These are phyloP conservation scores for Petrea volubilis DNA, from an alignment of 257 asterid species.

Conservation along the genomic window DNA sequence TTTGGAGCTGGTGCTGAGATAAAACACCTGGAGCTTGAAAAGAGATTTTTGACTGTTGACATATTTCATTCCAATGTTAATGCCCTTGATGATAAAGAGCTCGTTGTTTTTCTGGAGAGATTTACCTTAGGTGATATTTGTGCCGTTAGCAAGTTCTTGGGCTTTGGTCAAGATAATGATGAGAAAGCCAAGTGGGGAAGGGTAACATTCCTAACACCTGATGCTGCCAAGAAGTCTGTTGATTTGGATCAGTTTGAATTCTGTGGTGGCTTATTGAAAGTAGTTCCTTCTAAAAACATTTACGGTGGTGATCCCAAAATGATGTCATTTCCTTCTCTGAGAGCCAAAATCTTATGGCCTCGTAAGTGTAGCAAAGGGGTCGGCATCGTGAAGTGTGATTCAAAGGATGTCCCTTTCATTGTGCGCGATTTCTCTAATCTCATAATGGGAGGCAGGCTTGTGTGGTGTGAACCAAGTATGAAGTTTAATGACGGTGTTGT, in stretches of 20 bases:
- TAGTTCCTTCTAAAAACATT: constrained; percentile 54
- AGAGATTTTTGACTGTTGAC: constrained; percentile 76
- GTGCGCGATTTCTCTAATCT: constrained; percentile 52
- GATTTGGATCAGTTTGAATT: constrained; percentile 42
- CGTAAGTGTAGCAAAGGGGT: constrained; percentile 84
- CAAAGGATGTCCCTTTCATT: constrained; percentile 53
- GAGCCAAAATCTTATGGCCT: constrained; percentile 85
- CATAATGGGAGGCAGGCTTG: constrained; percentile 42
- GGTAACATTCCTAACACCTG: constrained; percentile 81
- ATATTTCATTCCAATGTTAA: constrained; percentile 48
- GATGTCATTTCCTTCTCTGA: constrained; percentile 51
- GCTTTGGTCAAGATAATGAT: constrained; percentile 40
- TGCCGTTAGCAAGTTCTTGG: constrained; percentile 48
- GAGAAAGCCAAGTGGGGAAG: constrained; percentile 81
- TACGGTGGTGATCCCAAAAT: constrained; percentile 49
- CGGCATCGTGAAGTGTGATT: constrained; percentile 65
- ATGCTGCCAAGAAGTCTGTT: constrained; percentile 68
- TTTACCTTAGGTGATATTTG: constrained; percentile 57
- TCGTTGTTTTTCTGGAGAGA: constrained; percentile 66
- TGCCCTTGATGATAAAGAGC: constrained; percentile 62
- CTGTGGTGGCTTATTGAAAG: constrained; percentile 57
- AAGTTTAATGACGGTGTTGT: constrained; percentile 39
- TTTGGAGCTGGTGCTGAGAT: constrained; percentile 95
- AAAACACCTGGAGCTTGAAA: constrained; percentile 85
- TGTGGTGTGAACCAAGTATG: constrained; percentile 41